Conservation (phyloP, 2,329 filamentous ascomycete species). For the Orbilia quercus region DNA sequence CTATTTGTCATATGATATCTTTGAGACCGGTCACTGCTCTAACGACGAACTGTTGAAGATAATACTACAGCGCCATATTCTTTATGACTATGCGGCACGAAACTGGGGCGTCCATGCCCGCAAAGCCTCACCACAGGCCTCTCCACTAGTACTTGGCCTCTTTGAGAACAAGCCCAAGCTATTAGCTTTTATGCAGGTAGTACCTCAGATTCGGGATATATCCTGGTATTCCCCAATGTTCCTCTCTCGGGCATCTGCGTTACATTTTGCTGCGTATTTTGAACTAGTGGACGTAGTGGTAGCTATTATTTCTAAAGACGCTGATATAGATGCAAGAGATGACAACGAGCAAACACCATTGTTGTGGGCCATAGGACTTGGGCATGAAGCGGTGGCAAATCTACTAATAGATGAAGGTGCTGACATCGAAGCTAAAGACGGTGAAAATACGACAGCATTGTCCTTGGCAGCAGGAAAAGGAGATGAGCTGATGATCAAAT, state of each 20-base stretch:
- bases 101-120: conserved; percentile 21
- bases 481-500: background rate
- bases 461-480: background rate
- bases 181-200: background rate
- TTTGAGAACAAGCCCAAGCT: background rate
- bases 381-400: background rate
- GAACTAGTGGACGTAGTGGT: background rate
- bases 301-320: background rate
- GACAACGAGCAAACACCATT: background rate
- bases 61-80: conserved; percentile 4
- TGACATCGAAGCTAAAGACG: conserved; percentile 2
- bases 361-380: background rate
- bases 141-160: background rate
- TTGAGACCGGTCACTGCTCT: conserved; percentile 1
- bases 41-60: background rate
- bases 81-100: conserved; percentile 16
- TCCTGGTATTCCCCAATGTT: background rate
- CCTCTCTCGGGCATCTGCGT: background rate
- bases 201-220: background rate
- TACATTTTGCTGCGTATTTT: conserved; percentile 22
- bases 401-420: background rate
- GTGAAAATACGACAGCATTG: background rate
- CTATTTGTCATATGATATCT: conserved; percentile 28
- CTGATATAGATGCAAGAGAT: conserved; percentile 6
- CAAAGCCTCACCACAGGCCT: background rate